phyloP scores from a whole-genome alignment of 2,329 filamentous ascomycete genomes.

The Cytospora mali region DNA sequence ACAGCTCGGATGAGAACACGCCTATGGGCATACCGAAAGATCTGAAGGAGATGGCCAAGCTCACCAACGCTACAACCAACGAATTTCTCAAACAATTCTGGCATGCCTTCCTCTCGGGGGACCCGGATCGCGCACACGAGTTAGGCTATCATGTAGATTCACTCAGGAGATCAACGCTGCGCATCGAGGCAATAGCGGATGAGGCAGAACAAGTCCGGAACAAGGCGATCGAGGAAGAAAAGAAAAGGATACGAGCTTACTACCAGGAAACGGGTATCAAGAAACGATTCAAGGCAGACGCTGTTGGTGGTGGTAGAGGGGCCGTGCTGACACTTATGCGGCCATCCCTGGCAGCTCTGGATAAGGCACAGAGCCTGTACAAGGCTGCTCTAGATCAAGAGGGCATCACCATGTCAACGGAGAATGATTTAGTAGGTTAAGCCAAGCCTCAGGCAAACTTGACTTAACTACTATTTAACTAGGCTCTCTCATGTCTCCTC shows the following conservation, averaged over 20 bases:
- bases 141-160: conserved; percentile 82
- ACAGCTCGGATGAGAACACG: conserved; percentile 48
- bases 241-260: conserved; percentile 70
- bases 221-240: conserved; percentile 66
- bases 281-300: conserved; percentile 67
- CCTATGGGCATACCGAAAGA: conserved; percentile 60
- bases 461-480: not conserved
- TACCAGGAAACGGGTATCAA: conserved; percentile 75
- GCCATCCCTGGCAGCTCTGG: conserved; percentile 71
- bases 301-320: conserved; percentile 72
- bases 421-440: conserved; percentile 20
- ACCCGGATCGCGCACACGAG: conserved; percentile 78
- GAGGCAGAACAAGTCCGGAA: conserved; percentile 77
- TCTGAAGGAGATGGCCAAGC: conserved; percentile 59
- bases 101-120: conserved; percentile 86
- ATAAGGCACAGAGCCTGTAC: conserved; percentile 72
- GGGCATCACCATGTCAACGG: conserved; percentile 39
- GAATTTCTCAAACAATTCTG: conserved; percentile 99
- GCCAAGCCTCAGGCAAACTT: not conserved
- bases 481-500: not conserved
- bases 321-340: conserved; percentile 77
- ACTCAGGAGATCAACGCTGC: conserved; percentile 72
- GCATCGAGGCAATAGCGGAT: conserved; percentile 78
- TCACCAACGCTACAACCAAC: conserved; percentile 87
- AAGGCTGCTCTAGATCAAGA: conserved; percentile 70